These are phyloP conservation scores for Prunus salicina DNA, from an alignment of 306 rosid species.

Conservation along the genomic window DNA sequence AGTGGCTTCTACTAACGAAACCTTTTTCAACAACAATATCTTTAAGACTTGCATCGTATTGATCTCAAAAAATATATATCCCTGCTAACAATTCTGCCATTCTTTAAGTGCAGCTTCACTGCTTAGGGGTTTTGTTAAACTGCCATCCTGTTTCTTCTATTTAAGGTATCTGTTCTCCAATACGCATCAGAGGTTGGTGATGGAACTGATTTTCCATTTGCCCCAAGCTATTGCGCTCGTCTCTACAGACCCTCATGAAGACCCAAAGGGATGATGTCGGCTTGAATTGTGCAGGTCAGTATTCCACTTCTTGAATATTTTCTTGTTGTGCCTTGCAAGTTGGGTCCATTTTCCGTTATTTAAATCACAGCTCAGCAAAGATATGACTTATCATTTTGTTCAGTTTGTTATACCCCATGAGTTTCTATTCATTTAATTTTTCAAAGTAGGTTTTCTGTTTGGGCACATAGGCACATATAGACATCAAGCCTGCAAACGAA, in stretches of 20 bases:
- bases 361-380: neutral
- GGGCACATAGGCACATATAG: too few relatives aligned
- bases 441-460: too few relatives aligned
- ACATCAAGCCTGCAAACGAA: too few relatives aligned
- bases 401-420: too few relatives aligned
- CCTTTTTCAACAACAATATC: too few relatives aligned
- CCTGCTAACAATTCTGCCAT: neutral
- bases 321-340: neutral
- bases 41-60: neutral
- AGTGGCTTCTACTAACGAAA: neutral
- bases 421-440: too few relatives aligned
- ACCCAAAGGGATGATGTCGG: slow-evolving; percentile 80
- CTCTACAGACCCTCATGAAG: slow-evolving; percentile 75
- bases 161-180: slow-evolving; percentile 55
- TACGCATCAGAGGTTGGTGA: slow-evolving; percentile 46
- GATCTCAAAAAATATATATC: neutral
- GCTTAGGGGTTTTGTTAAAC: slow-evolving; percentile 67
- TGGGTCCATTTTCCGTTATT: neutral
- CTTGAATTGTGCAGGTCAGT: slow-evolving; percentile 82
- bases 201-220: slow-evolving; percentile 54
- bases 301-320: slow-evolving; percentile 3
- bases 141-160: slow-evolving; percentile 64
- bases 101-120: slow-evolving; percentile 66
- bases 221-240: slow-evolving; percentile 63
- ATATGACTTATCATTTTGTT: too few relatives aligned